Conservation (phyloP, 331 rosid species). For the Phaseolus coccineus region DNA sequence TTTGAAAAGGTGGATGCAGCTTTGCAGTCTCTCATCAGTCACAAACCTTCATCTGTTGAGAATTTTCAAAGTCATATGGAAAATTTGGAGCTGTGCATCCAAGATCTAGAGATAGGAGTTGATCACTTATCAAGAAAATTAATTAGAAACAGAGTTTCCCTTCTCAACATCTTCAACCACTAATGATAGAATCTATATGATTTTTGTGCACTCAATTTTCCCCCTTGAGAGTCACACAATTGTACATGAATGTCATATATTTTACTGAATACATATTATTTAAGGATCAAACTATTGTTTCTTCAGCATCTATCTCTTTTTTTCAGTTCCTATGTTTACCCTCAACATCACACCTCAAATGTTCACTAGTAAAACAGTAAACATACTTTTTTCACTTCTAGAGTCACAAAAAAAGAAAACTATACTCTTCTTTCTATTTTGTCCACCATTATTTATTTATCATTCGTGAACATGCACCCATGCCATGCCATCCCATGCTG, state of each 20-base stretch:
- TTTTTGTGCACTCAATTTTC: constrained; percentile 36
- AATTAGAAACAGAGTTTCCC: constrained; percentile 57
- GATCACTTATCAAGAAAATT: constrained; percentile 53
- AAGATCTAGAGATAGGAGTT: constrained; percentile 57
- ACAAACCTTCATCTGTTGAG: constrained; percentile 37
- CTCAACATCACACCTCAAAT: constrained; percentile 4
- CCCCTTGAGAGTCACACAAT: constrained; percentile 21
- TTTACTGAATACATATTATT: constrained; percentile 17
- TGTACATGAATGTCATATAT: constrained; percentile 40
- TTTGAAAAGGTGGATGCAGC: constrained; percentile 56
- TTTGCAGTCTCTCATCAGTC: constrained; percentile 36
- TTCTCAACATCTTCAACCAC: constrained; percentile 65
- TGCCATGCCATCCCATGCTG: not conserved
- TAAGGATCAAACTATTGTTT: constrained; percentile 24
- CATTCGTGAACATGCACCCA: not conserved
- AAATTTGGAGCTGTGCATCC: constrained; percentile 49
- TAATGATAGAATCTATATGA: constrained; percentile 2
- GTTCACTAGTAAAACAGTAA: not conserved
- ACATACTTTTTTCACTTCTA: constrained; percentile 1
- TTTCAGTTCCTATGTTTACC: not conserved
- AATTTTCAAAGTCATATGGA: constrained; percentile 40
- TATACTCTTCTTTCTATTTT: not conserved
- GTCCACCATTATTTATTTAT: not conserved
- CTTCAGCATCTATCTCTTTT: not conserved
- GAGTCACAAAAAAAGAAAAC: not conserved